Evolutionary conservation across 2,329 filamentous ascomycete genomes (phyloP), one percentile per base, ranked within the genome.

Genomic region (Sporothrix brunneoviolacea): DNA sequence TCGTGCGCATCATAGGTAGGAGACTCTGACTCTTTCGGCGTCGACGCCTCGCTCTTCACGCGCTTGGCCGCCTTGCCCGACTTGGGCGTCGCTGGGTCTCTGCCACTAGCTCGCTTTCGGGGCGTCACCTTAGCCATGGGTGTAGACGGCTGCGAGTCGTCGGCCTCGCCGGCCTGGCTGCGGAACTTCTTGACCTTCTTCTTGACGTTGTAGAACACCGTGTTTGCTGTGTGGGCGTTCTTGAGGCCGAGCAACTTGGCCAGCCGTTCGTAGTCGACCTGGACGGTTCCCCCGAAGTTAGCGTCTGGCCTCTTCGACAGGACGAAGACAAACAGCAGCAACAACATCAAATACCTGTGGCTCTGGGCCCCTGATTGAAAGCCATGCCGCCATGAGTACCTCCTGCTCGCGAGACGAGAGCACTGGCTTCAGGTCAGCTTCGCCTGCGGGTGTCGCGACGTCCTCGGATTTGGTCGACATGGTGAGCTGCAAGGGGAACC

Each of bases 331-430:
- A 3, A 30, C 30, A 10, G 2, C 2, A 13, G 30, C 6, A 3
- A 13, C 16, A 2, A 28, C 8, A 28, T 2, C 7, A 32, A 18
- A 9, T 15, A 55, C 53, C 40, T 55, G 48, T 4, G 55, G 51
- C 3, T 57, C 55, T 2, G 48, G 8, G 2, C 55, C 53, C 10
- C 54, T 57, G 46, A 57, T 55, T 6, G 39, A 55, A 0, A 54
- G 19, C 55, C 51, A 57, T 0, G 51, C 51, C 5, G 51, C 53
- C 51, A 57, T 49, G 4, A 57, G 50, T 21, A 54, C 28, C 19
- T 57, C 50, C 16, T 55, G 53, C n/a, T 55, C 55, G 2, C 55
- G 51, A 10, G 27, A 10, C 13, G 46, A 40, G 2, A 55, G 36
- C 6, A 5, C 18, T 3, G 39, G 46, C 22, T 49, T 57, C 12